Conservation (phyloP, 306 rosid species). For the Parietaria judaica region DNA sequence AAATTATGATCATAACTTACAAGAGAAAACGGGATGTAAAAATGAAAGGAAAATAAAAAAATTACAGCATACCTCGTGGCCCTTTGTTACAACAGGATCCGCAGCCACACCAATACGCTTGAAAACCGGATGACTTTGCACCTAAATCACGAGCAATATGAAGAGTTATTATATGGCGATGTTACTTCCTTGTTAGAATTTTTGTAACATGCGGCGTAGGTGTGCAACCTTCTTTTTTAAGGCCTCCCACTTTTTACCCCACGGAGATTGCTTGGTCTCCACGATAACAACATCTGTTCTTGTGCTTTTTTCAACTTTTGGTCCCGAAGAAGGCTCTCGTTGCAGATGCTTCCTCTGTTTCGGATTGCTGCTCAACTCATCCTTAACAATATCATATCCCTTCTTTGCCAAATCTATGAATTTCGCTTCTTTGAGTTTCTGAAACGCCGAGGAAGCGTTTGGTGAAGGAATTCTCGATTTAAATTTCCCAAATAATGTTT, state of each 20-base stretch:
- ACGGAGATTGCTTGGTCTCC: slow-evolving; percentile 60
- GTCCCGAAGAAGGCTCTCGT: slow-evolving; percentile 32
- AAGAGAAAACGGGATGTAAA: background rate
- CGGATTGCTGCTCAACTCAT: slow-evolving; percentile 61
- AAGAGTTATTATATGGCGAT: slow-evolving; percentile 2
- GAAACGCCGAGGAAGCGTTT: slow-evolving; percentile 53
- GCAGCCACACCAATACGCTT: slow-evolving; percentile 42
- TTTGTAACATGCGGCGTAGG: slow-evolving; percentile 1
- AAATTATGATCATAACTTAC: background rate
- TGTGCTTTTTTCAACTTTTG: slow-evolving; percentile 55
- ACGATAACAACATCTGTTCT: slow-evolving; percentile 57
- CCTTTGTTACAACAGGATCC: slow-evolving; percentile 65
- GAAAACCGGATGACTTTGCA: slow-evolving; percentile 49
- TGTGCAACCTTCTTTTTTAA: slow-evolving; percentile 58
- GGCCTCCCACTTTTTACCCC: slow-evolving; percentile 73
- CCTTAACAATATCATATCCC: slow-evolving; percentile 72
- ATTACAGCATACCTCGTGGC: slow-evolving; percentile 66
- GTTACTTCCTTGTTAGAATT: slow-evolving; percentile 1
- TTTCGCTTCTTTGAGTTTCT: slow-evolving; percentile 61
- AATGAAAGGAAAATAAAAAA: slow-evolving; percentile 10
- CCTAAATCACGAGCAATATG: slow-evolving; percentile 26
- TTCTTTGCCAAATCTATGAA: slow-evolving; percentile 56
- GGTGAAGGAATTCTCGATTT: slow-evolving; percentile 57
- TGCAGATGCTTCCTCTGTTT: slow-evolving; percentile 49
- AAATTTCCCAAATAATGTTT: slow-evolving; percentile 65